Conservation (phyloP, 2,329 filamentous ascomycete species). For the Sclerotinia subarctica region DNA sequence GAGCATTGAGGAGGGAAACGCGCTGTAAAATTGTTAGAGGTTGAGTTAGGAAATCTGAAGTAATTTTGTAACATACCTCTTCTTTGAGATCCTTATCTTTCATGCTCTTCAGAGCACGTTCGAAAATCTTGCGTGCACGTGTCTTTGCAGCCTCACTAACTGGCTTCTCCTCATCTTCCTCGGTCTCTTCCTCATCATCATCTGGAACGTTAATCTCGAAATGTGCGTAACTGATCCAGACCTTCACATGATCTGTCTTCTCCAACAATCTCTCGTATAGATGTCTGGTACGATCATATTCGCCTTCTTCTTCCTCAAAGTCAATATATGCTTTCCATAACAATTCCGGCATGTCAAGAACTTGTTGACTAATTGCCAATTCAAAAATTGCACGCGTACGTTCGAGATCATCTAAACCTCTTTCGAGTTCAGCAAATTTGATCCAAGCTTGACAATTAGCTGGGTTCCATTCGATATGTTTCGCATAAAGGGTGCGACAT, state of each 20-base stretch:
- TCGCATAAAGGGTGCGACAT: conserved; percentile 88
- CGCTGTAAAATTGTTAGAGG: conserved; percentile 49
- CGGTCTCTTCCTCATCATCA: conserved; percentile 57
- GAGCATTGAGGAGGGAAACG: conserved; percentile 86
- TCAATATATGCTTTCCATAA: conserved; percentile 99
- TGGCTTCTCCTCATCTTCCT: conserved; percentile 55
- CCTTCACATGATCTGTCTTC: conserved; percentile 98
- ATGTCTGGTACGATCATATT: conserved; percentile 76
- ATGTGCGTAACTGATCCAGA: conserved; percentile 98
- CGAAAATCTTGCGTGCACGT: conserved; percentile 79
- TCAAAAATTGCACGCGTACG: conserved; percentile 89
- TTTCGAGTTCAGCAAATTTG: conserved; percentile 89
- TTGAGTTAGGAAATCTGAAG: not conserved
- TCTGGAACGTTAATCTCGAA: conserved; percentile 96
- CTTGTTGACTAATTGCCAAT: conserved; percentile 75
- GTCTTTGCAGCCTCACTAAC: conserved; percentile 81
- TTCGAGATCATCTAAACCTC: conserved; percentile 84
- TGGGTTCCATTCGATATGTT: conserved; percentile 89
- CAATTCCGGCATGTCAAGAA: conserved; percentile 94
- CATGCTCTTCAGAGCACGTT: conserved; percentile 80
- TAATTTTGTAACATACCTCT: conserved; percentile 51
- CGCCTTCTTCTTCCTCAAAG: conserved; percentile 93
- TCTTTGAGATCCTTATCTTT: conserved; percentile 89
- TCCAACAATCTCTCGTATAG: conserved; percentile 88
- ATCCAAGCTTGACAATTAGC: conserved; percentile 94